phyloP scores from a whole-genome alignment of 1,139 yeast species.

The Yamadazyma sp. region DNA sequence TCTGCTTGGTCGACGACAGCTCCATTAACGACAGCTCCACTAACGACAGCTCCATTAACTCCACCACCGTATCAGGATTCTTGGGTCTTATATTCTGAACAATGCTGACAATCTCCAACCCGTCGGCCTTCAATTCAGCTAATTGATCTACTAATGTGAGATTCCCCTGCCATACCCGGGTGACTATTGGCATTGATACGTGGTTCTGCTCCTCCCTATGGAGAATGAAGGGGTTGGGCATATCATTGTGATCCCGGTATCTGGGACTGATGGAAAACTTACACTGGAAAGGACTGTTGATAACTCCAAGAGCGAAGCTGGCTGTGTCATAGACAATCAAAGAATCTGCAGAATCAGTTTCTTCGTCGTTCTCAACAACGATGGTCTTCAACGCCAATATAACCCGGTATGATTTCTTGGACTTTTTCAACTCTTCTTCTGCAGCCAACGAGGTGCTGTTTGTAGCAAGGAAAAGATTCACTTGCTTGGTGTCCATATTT shows the following conservation, averaged over 20 bases:
- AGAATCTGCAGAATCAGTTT: slow-evolving; percentile 15
- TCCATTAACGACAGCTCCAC: slow-evolving; percentile 14
- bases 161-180: slow-evolving; percentile 48
- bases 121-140: not conserved
- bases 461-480: slow-evolving; percentile 23
- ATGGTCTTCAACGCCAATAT: slow-evolving; percentile 26
- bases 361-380: slow-evolving; percentile 22
- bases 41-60: slow-evolving; percentile 13
- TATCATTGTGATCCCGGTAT: slow-evolving; percentile 21
- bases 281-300: slow-evolving; percentile 36
- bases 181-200: slow-evolving; percentile 40
- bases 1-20: slow-evolving; percentile 10
- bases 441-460: slow-evolving; percentile 18
- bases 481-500: slow-evolving; percentile 8
- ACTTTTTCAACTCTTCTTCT: slow-evolving; percentile 11
- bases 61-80: slow-evolving; percentile 31
- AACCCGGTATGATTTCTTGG: slow-evolving; percentile 13
- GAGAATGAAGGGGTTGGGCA: slow-evolving; percentile 46
- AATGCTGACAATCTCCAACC: slow-evolving; percentile 23
- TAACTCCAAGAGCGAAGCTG: slow-evolving; percentile 28
- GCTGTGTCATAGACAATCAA: slow-evolving; percentile 31
- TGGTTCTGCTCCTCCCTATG: slow-evolving; percentile 15
- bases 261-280: slow-evolving; percentile 40
- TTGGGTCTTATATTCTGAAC: slow-evolving; percentile 26
- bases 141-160: slow-evolving; percentile 18